Conservation (phyloP, 176 grass and related monocot genomes). For the Triticum urartu region DNA sequence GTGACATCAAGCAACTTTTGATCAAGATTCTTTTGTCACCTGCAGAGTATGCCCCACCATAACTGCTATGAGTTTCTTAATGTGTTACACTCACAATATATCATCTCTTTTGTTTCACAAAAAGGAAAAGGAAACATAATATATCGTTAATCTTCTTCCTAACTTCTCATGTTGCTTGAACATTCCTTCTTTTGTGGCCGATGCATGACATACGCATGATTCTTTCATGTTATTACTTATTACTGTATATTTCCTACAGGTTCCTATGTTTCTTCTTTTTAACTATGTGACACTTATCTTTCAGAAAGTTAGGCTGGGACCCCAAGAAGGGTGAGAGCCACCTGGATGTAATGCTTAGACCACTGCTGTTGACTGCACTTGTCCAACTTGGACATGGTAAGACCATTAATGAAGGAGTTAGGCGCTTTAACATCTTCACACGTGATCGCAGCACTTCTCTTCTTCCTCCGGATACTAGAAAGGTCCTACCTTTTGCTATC, state of each 20-base stretch:
- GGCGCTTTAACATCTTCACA: constrained; percentile 60
- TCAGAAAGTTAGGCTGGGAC: constrained; percentile 92
- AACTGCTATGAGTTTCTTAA: constrained; percentile 18
- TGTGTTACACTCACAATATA: constrained; percentile 3
- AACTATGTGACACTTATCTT: constrained; percentile 13
- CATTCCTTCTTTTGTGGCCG: constrained; percentile 15
- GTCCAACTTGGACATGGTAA: constrained; percentile 60
- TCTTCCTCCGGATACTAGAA: constrained; percentile 76
- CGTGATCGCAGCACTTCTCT: constrained; percentile 61
- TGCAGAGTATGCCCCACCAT: constrained; percentile 63
- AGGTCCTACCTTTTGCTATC: constrained; percentile 47
- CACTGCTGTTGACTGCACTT: constrained; percentile 63
- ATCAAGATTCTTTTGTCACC: constrained; percentile 67
- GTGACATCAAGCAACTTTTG: constrained; percentile 65
- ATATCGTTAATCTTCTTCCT: constrained; percentile 13
- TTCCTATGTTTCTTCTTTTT: background rate
- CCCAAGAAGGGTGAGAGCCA: constrained; percentile 61
- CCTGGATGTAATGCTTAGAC: constrained; percentile 75
- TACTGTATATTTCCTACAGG: background rate
- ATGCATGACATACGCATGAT: background rate
- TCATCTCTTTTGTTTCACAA: background rate
- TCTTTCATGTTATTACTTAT: background rate
- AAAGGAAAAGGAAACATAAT: background rate
- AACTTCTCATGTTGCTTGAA: background rate
- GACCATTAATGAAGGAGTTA: constrained; percentile 69